A percentile compares a stretch with the other conserved stretches of the same genome.
phyloP scores from a whole-genome alignment of 495 filamentous ascomycete genomes.

The Talaromyces proteolyticus region DNA sequence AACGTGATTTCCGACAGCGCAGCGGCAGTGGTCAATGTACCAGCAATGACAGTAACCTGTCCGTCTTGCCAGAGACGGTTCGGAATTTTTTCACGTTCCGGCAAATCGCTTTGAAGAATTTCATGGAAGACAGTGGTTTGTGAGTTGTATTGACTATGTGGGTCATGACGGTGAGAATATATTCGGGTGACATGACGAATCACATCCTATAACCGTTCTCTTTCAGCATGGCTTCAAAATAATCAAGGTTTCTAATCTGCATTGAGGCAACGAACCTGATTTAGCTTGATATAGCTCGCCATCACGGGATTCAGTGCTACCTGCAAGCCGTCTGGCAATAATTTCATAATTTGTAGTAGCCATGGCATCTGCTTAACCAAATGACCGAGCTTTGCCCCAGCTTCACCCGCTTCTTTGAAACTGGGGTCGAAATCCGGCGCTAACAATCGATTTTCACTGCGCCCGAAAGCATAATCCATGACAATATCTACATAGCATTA shows the following conservation, averaged over 20 bases:
- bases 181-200: too few species aligned
- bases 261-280: too few species aligned
- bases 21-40: conserved; percentile 14
- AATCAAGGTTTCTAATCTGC: too few species aligned
- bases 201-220: too few species aligned
- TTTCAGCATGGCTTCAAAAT: too few species aligned
- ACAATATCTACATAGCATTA: not conserved
- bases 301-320: too few species aligned
- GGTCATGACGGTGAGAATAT: too few species aligned
- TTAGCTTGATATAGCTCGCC: too few species aligned
- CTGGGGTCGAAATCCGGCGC: not conserved
- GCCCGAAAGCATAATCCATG: not conserved
- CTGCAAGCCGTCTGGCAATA: too few species aligned
- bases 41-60: conserved; percentile 14
- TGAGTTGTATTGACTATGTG: too few species aligned
- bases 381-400: not conserved
- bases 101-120: conserved; percentile 22
- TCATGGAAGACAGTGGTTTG: conserved; percentile 37
- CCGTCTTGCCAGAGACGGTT: not conserved
- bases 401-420: not conserved
- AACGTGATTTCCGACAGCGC: conserved; percentile 17
- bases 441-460: not conserved
- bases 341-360: too few species aligned
- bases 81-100: conserved; percentile 13
- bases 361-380: not conserved